phyloP scores from a whole-genome alignment of 768 basidiomycete species.

The Pleurotus giganteus region DNA sequence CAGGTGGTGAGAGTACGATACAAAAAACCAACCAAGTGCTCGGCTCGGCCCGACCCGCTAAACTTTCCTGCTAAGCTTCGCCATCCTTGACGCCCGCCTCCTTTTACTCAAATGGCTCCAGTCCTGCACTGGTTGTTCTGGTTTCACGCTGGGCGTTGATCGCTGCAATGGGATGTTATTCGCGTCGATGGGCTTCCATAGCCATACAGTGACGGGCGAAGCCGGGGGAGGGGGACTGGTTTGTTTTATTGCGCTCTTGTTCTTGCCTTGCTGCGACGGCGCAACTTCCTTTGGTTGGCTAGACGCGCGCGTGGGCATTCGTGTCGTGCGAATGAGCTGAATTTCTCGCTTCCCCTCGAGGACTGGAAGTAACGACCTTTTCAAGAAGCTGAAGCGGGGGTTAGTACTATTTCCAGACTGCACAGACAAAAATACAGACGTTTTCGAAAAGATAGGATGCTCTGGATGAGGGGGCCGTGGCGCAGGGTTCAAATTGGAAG shows the following conservation, averaged over 20 bases:
- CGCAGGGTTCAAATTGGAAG: background rate
- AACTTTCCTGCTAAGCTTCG: too few relatives aligned
- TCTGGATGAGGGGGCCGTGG: slow-evolving; percentile 36
- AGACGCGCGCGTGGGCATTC: slow-evolving; percentile 19
- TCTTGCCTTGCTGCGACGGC: slow-evolving; percentile 11
- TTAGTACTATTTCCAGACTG: background rate
- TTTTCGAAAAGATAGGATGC: slow-evolving; percentile 54
- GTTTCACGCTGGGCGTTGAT: background rate
- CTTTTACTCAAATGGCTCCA: background rate
- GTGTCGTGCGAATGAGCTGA: slow-evolving; percentile 36
- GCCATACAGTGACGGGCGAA: slow-evolving; percentile 34
- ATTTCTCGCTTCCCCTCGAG: slow-evolving; percentile 42
- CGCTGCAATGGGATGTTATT: background rate
- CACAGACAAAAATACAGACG: slow-evolving; percentile 28
- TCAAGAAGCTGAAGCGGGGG: slow-evolving; percentile 48
- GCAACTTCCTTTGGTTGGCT: slow-evolving; percentile 9
- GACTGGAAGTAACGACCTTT: slow-evolving; percentile 46
- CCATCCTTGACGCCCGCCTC: background rate
- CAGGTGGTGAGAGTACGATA: too few relatives aligned
- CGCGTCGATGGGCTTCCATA: slow-evolving; percentile 32
- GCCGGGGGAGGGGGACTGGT: slow-evolving; percentile 12
- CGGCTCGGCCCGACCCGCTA: too few relatives aligned
- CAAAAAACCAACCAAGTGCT: too few relatives aligned
- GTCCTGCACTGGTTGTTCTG: background rate
- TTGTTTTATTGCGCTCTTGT: slow-evolving; percentile 16